Base-by-base conservation (phyloP, 2,329 filamentous ascomycete genomes). In the Thielaviopsis euricoi region DNA sequence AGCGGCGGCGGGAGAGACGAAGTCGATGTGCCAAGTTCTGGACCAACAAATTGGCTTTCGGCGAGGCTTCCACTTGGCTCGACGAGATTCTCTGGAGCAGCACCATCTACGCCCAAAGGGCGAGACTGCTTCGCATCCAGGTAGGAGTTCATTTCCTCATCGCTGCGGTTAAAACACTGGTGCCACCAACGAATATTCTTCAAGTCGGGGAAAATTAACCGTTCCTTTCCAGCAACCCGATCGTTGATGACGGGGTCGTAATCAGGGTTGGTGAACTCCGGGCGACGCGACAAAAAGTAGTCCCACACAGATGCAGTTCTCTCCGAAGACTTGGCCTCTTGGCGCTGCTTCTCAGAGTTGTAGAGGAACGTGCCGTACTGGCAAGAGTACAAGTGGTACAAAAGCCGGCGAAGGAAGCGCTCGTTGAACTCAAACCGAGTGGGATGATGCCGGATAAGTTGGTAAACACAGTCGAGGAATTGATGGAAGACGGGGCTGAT, bases 321-420 rank as follows among this genome's bases (percentile, higher is more conserved):
- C 64, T 89, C 83, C 46, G 76, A 74, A 0, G 87, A 82, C 26
- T 75, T 77, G 22, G 81, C 78, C 50, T 93, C 86, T 17, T 81
- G 74, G 3, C 93, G 83, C 65, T 95, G 87, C 66, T 89, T 93
- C 69, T 98, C 93, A 58, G 82, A 94, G 71, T 98, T 96, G 71
- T 87, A 95, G 5, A 98, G 76, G 68, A 98, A 98, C 0, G 91
- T 96, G 52, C 93, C 93, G 62, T 96, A 98, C 68, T 98, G 93
- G 63, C 90, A 95, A 0, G 91, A 91, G 67, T 97, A 91, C 1
- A 95, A 78, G 68, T 98, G 93, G 67, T 97, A 98, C 1, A 97
- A 76, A 2, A 98, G 74, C 21, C 93, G 82, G 25, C 89, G 80
- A 6, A 98, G 73, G 69, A 98, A 97, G 4, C 91, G 83, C 68